Evolutionary conservation across 1,284 basidiomycete species (phyloP), one percentile per base, ranked within the genome.

Genomic region (Sphaerobolus stellatus): DNA sequence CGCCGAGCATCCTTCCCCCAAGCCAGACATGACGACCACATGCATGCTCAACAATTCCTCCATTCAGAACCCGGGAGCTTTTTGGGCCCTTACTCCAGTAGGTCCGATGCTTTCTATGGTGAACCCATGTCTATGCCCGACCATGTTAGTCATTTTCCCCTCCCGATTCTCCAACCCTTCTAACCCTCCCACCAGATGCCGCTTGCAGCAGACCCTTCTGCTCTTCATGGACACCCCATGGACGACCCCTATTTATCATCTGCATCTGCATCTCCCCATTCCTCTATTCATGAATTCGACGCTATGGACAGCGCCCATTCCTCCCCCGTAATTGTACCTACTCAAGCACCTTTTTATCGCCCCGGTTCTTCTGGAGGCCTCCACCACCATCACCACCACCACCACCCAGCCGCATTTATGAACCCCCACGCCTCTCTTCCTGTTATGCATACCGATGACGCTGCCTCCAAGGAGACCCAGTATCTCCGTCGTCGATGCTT

Each of bases 381-480:
- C 43, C 55, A 59, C 63, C 54, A 65, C n/a, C n/a, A n/a, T n/a
- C n/a, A n/a, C n/a, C n/a, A n/a, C 66, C 54, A 59, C 69, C 58
- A 52, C 68, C 60, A 54, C 62, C 58, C 70, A 22, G 62, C 79
- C 58, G 69, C 79, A 51, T 81, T 80, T 66, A 70, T 82, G 57
- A 71, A 75, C 13, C 76, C 77, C 5, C 81, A 81, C 63, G 71
- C 79, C 11, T 75, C 80, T 31, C 76, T 90, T 36, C 81, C 83
- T 51, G 84, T 91, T 5, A 89, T 90, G 69, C 88, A 91, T 72
- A 92, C 90, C 0, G 89, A 92, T 72, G 90, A 92, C 66, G 90
- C 90, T 13, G 87, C 89, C 1, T 86, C 83, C 45, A 92, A 92
- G 71, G 90, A 92, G 68, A 92, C 90, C 0, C 90, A 91, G 70